phyloP scores from a whole-genome alignment of 805 yeast species.

The Candida loeiensis region DNA sequence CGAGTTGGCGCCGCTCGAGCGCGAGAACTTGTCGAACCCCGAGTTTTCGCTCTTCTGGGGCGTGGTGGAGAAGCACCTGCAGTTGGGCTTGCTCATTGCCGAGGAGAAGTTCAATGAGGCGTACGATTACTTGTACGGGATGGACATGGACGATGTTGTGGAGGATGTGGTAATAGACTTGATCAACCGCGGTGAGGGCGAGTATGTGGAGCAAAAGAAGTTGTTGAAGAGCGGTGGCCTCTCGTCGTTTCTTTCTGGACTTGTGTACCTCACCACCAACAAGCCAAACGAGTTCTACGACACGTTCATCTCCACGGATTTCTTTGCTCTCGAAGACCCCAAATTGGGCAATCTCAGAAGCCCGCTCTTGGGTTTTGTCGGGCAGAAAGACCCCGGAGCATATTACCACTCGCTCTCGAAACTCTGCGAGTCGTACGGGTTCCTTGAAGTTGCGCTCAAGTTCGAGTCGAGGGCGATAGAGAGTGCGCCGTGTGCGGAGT shows the following conservation, averaged over 20 bases:
- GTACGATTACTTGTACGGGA: slow-evolving; percentile 24
- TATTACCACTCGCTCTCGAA: slow-evolving; percentile 31
- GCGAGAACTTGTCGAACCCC: slow-evolving; percentile 11
- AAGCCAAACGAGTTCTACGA: slow-evolving; percentile 22
- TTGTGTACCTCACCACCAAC: slow-evolving; percentile 30
- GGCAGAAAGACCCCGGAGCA: slow-evolving; percentile 19
- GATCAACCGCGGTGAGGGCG: slow-evolving; percentile 30
- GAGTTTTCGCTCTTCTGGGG: slow-evolving; percentile 33
- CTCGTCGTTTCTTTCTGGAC: slow-evolving; percentile 27
- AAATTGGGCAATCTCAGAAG: slow-evolving; percentile 1
- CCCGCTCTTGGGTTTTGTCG: slow-evolving; percentile 18
- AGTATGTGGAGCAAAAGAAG: slow-evolving; percentile 35
- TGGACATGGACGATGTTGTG: slow-evolving; percentile 28
- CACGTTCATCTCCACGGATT: slow-evolving; percentile 21
- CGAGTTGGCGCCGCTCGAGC: neutral
- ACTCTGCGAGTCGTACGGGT: slow-evolving; percentile 19
- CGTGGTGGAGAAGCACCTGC: slow-evolving; percentile 18
- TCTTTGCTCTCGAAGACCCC: slow-evolving; percentile 12
- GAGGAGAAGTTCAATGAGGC: slow-evolving; percentile 20
- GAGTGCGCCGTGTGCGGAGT: slow-evolving; percentile 8
- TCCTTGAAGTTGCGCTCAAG: slow-evolving; percentile 17
- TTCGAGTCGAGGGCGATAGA: slow-evolving; percentile 28
- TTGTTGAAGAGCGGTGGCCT: slow-evolving; percentile 14
- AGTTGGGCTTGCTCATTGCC: slow-evolving; percentile 17
- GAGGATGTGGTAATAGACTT: slow-evolving; percentile 33